These are phyloP conservation scores for Bacidia rubella DNA, from an alignment of 495 filamentous ascomycete species.

Conservation along the genomic window DNA sequence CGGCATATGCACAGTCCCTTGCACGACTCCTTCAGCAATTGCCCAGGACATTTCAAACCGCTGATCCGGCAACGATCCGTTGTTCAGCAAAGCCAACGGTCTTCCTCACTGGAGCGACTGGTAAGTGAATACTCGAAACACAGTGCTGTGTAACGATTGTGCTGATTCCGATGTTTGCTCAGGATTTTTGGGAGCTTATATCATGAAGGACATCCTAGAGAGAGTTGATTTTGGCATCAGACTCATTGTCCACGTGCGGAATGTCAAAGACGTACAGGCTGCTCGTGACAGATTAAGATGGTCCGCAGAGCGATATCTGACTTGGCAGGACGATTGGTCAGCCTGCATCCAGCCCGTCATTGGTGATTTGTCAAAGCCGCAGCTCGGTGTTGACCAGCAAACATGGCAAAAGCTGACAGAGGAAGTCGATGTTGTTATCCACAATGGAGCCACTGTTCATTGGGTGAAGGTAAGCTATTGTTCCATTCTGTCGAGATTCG, in stretches of 20 bases:
- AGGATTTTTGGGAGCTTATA: conserved; percentile 52
- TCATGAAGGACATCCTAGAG: conserved; percentile 60
- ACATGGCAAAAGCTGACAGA: conserved; percentile 50
- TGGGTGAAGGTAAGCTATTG: background rate
- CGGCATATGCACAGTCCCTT: conserved; percentile 1
- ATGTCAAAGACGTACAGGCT: conserved; percentile 32
- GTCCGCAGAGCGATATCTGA: conserved; percentile 50
- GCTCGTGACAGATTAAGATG: conserved; percentile 36
- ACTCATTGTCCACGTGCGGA: conserved; percentile 67
- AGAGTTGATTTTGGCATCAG: conserved; percentile 37
- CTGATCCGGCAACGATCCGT: conserved; percentile 15
- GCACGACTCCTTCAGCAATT: conserved; percentile 5
- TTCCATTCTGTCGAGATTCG: background rate
- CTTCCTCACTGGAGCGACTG: conserved; percentile 83
- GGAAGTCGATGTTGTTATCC: conserved; percentile 66
- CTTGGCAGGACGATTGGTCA: conserved; percentile 66
- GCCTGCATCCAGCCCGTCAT: conserved; percentile 47
- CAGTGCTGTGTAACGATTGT: background rate
- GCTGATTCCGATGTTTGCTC: background rate
- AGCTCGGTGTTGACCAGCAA: conserved; percentile 51
- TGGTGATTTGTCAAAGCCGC: conserved; percentile 59
- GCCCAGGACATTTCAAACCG: conserved; percentile 7
- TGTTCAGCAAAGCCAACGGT: conserved; percentile 33
- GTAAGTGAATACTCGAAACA: too few species aligned
- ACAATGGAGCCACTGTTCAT: conserved; percentile 57